Percentiles rank a stretch among this genome's conserved stretches.
Evolutionary conservation across 2,329 filamentous ascomycete species (phyloP).

Genomic region (Hymenoscyphus repandus): DNA sequence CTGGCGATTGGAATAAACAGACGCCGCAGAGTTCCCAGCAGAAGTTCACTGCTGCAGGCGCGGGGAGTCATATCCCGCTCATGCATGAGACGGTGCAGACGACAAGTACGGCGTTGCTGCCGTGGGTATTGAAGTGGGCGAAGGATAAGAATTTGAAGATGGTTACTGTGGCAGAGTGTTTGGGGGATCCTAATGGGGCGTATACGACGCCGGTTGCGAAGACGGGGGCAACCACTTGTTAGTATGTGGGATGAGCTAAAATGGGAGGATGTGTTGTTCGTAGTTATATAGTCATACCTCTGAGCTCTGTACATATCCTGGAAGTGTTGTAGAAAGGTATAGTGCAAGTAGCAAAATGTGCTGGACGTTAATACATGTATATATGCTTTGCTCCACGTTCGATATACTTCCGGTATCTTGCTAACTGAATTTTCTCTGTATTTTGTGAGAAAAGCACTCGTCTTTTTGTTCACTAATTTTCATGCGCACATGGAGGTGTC

Average conservation of each 20-base stretch:
- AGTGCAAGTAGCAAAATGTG: too few relatives aligned
- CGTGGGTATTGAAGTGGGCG: slow-evolving; percentile 11
- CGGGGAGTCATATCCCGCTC: slow-evolving; percentile 5
- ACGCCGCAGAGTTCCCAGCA: neutral
- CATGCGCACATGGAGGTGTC: too few relatives aligned
- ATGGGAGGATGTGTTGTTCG: too few relatives aligned
- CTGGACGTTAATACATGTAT: too few relatives aligned
- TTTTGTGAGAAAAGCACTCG: too few relatives aligned
- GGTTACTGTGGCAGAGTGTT: slow-evolving; percentile 11
- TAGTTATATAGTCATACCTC: too few relatives aligned
- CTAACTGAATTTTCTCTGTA: too few relatives aligned
- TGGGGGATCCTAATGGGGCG: slow-evolving; percentile 9
- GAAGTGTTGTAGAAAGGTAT: too few relatives aligned
- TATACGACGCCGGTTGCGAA: slow-evolving; percentile 8
- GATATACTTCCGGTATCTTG: too few relatives aligned
- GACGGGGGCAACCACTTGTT: slow-evolving; percentile 10
- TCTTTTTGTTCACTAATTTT: too few relatives aligned
- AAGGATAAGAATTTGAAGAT: slow-evolving; percentile 9
- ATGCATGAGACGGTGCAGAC: slow-evolving; percentile 12
- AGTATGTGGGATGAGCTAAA: neutral
- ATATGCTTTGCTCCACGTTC: too few relatives aligned
- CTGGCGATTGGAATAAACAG: slow-evolving; percentile 9
- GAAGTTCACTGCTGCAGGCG: slow-evolving; percentile 1
- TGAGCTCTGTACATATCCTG: too few relatives aligned
- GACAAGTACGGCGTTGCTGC: slow-evolving; percentile 4